Evolutionary conservation across 2,329 filamentous ascomycete species (phyloP).

Genomic region (Pleurostoma richardsiae): DNA sequence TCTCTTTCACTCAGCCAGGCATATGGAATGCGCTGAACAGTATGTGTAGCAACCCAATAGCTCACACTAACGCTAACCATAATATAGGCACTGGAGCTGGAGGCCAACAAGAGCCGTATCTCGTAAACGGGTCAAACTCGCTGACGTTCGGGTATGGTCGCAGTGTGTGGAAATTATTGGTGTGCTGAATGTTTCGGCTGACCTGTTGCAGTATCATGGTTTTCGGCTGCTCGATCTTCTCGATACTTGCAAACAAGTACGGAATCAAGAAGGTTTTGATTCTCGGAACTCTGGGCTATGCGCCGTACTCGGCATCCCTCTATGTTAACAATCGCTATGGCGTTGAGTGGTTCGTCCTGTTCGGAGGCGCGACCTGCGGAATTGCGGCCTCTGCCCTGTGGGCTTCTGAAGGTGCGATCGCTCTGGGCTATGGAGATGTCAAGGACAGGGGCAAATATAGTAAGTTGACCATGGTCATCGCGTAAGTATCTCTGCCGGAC

Average conservation of each 20-base stretch:
- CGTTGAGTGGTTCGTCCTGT: slow-evolving; percentile 35
- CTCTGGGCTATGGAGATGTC: slow-evolving; percentile 37
- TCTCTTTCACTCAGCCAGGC: slow-evolving; percentile 38
- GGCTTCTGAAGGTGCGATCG: slow-evolving; percentile 27
- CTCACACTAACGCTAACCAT: not conserved
- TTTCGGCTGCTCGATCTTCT: slow-evolving; percentile 33
- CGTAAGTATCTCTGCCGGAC: not conserved
- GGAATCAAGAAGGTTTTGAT: slow-evolving; percentile 34
- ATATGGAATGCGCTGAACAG: slow-evolving; percentile 42
- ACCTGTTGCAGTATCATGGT: slow-evolving; percentile 33
- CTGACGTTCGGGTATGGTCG: slow-evolving; percentile 28
- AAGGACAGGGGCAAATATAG: slow-evolving; percentile 37
- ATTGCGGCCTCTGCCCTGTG: slow-evolving; percentile 29
- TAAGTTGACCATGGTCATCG: slow-evolving; percentile 1
- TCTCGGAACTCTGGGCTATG: slow-evolving; percentile 36
- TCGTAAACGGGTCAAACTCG: slow-evolving; percentile 34
- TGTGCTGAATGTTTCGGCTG: not conserved
- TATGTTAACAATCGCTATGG: slow-evolving; percentile 39
- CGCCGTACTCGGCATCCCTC: slow-evolving; percentile 34
- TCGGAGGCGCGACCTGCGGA: slow-evolving; percentile 35
- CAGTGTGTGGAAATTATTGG: not conserved
- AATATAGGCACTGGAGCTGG: slow-evolving; percentile 22
- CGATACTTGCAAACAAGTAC: slow-evolving; percentile 31
- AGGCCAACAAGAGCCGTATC: slow-evolving; percentile 26
- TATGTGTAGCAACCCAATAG: slow-evolving; percentile 7